Base-by-base conservation (phyloP, 148 eudicot genomes). In the Oxyria digyna region DNA sequence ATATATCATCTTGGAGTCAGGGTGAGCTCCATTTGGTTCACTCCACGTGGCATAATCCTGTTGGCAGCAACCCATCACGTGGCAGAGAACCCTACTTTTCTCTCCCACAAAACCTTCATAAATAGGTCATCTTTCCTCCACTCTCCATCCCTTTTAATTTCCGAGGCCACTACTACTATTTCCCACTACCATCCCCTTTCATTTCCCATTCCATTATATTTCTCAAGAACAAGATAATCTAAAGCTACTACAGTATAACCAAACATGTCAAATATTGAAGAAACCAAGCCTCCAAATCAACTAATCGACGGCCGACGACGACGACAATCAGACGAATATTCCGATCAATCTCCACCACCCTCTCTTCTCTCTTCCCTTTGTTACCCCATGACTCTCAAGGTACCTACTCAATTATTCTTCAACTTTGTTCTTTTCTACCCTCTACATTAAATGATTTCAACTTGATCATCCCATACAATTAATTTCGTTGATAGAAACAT, bases 381-480 rank as follows among this genome's bases (percentile, higher is more conserved):
- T 69, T 83, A 33, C 54, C 83, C 85, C 24, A 85, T 87, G 68
- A 81, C 87, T 29, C 93, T 87, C 59, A 87, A 87, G 93, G 93
- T 87, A 85, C 64, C 10, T 24, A 54, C 24, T 14, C 24, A 54
- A 26, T 54, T 20, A 20, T 54, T 20, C 62, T 54, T 9, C 62
- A 20, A 26, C 23, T 54, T 26, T 54, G 20, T 54, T 26, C 12
- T 54, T 20, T 54, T 20, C 27, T 54, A 13, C 1, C 31, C 26
- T 10, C 11, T 14, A 4, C 20, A 3, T 8, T 8, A 42, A 54
- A 8, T 54, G 23, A 26, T 9, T 15, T 20, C 62, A 20, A 54
- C 12, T n/a, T n/a, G n/a, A n/a, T n/a, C n/a, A n/a, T n/a, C n/a
- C n/a, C n/a, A n/a, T n/a, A n/a, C n/a, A n/a, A n/a, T n/a, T n/a